Evolutionary conservation across 1,284 basidiomycete genomes (phyloP).

Genomic region (Boletus semigastroideus): DNA sequence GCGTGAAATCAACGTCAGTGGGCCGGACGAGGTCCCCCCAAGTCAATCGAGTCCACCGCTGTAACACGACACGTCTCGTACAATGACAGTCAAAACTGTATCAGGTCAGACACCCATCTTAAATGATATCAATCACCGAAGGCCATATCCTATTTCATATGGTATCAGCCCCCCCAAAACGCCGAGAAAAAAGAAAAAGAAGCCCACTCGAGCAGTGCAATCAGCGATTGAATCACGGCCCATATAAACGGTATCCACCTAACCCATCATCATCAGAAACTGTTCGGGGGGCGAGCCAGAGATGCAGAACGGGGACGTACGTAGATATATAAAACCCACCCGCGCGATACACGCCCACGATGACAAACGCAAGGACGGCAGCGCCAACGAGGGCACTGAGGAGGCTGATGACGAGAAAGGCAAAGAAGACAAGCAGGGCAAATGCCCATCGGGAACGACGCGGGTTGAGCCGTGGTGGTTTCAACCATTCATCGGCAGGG

Average conservation of each 20-base stretch:
- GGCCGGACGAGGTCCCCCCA: not conserved
- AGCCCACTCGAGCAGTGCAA: constrained; percentile 64
- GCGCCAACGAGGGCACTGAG: constrained; percentile 68
- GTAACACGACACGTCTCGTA: not conserved
- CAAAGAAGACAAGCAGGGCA: constrained; percentile 63
- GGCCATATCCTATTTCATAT: constrained; percentile 48
- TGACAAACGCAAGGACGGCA: constrained; percentile 68
- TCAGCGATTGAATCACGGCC: constrained; percentile 66
- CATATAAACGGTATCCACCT: constrained; percentile 85
- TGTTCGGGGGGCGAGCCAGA: not conserved
- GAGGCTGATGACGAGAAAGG: constrained; percentile 55
- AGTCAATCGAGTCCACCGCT: not conserved
- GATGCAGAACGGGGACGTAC: constrained; percentile 45
- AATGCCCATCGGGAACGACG: constrained; percentile 60
- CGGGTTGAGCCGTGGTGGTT: constrained; percentile 40
- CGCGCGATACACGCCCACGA: constrained; percentile 68
- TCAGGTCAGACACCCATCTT: not conserved
- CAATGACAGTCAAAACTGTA: not conserved
- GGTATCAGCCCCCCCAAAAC: constrained; percentile 5
- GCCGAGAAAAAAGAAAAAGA: not conserved
- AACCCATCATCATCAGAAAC: not conserved
- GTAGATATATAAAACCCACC: constrained; percentile 79
- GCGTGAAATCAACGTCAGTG: not conserved
- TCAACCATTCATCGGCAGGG: constrained; percentile 15
- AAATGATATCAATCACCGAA: constrained; percentile 32